Conservation (phyloP, 345 rosid species). For the Melaleuca quinquenervia region DNA sequence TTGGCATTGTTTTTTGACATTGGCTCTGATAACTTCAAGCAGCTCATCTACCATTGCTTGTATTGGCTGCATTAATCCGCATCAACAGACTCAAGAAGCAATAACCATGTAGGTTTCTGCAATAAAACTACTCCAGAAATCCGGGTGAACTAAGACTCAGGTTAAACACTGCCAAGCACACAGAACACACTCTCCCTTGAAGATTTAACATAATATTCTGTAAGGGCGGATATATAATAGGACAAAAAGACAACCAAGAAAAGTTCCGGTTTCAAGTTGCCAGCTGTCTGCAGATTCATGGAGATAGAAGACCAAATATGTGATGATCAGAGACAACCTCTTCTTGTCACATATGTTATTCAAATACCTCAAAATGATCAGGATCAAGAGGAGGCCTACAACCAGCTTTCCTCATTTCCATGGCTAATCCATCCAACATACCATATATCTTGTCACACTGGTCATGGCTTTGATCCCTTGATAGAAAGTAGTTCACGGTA, state of each 20-base stretch:
- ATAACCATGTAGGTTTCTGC: not conserved
- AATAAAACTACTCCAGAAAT: not conserved
- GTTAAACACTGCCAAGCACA: not conserved
- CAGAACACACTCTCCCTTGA: not conserved
- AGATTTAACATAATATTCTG: not conserved
- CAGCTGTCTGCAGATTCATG: not conserved
- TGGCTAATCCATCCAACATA: conserved; percentile 35
- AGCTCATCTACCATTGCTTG: not conserved
- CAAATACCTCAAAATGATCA: not conserved
- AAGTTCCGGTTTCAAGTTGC: not conserved
- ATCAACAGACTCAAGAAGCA: not conserved
- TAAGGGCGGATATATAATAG: not conserved
- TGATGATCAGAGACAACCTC: not conserved
- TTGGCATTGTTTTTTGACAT: not conserved
- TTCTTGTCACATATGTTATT: not conserved
- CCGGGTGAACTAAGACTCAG: not conserved
- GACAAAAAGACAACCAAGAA: not conserved
- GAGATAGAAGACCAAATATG: not conserved
- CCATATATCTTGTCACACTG: conserved; percentile 37
- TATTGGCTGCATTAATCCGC: not conserved
- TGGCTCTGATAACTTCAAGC: not conserved
- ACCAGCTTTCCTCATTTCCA: conserved; percentile 36
- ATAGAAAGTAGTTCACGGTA: conserved; percentile 38
- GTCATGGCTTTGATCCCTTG: conserved; percentile 57
- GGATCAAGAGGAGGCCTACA: conserved; percentile 1